Base-by-base conservation (phyloP, 129 eudicot species). In the Scalesia atractyloides region DNA sequence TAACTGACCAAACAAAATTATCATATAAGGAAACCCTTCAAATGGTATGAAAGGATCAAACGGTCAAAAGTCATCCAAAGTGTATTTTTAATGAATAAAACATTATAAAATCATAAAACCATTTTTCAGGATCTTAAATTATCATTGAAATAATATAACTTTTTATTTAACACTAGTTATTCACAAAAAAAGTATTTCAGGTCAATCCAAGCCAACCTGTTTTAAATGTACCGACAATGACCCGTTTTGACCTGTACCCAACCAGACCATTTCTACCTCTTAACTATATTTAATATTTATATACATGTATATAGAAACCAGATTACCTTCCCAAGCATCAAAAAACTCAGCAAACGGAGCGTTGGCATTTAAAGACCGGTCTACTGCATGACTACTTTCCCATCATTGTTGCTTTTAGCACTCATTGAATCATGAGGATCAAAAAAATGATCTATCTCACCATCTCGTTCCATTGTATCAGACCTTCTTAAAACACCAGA, bases 281-380 rank as follows among this genome's bases (percentile, higher is more conserved):
- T 54, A 69, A 73, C 60, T 37, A n/a, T 64, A 34, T 15, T 18
- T 24, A 33, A 22, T 64, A 34, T 15, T 18, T 24, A 33, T 15
- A 60, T 14, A 2, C 30, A 20, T 15, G 4, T 7, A 71, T 56
- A 41, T 19, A 19, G 72, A 70, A 61, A 51, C 48, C n/a, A 37
- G 34, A 70, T 54, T 83, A 93, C 98, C 98, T 84, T 93, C 98
- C 92, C 95, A 86, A 52, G 98, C 98, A 90, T 93, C 98, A 82
- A 75, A 93, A 77, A 89, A 93, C 88, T 89, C 97, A 41, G 88
- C 79, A 68, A 73, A 43, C 11, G 92, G 89, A 15, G 91, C 81
- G 54, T 74, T 18, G 37, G 66, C 53, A 68, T 39, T 72, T 58
- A 79, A 66, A 37, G 83, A 50, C 65, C 78, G 84, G 15, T 93